Evolutionary conservation across 768 basidiomycete genomes (phyloP).

Genomic region (Termitomyces sp.): DNA sequence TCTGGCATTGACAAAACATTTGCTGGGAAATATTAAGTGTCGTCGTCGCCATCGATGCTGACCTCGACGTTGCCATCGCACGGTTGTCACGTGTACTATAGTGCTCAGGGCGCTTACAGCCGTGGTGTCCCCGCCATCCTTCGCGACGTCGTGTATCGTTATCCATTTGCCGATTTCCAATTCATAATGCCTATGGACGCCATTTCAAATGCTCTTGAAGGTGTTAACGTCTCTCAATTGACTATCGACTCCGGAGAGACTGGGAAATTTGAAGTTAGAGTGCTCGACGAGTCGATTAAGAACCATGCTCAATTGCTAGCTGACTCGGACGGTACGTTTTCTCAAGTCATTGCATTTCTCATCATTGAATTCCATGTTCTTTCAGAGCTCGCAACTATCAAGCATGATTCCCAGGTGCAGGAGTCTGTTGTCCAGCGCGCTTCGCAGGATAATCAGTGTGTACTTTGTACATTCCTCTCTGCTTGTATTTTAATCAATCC

Average conservation of each 20-base stretch:
- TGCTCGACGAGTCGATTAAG: neutral
- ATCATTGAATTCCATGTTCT: neutral
- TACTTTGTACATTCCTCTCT: neutral
- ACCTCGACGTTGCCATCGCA: too few relatives aligned
- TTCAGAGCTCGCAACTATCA: neutral
- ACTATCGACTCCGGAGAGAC: neutral
- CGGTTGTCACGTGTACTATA: neutral
- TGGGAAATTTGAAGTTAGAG: neutral
- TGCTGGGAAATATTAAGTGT: too few relatives aligned
- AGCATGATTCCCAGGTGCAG: neutral
- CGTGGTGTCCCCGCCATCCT: neutral
- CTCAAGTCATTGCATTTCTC: neutral
- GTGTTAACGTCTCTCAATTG: too few relatives aligned
- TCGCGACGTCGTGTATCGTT: neutral
- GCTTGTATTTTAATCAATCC: neutral
- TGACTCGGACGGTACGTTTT: neutral
- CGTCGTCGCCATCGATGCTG: too few relatives aligned
- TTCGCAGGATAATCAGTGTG: neutral
- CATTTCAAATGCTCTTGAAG: neutral
- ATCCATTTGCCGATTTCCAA: neutral
- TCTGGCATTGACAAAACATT: too few relatives aligned
- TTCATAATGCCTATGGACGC: neutral
- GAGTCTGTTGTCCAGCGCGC: too few relatives aligned
- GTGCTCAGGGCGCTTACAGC: neutral
- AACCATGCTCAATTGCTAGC: neutral